Conservation (phyloP, 1,139 yeast species). For the Tardiomyces digboiensis region DNA sequence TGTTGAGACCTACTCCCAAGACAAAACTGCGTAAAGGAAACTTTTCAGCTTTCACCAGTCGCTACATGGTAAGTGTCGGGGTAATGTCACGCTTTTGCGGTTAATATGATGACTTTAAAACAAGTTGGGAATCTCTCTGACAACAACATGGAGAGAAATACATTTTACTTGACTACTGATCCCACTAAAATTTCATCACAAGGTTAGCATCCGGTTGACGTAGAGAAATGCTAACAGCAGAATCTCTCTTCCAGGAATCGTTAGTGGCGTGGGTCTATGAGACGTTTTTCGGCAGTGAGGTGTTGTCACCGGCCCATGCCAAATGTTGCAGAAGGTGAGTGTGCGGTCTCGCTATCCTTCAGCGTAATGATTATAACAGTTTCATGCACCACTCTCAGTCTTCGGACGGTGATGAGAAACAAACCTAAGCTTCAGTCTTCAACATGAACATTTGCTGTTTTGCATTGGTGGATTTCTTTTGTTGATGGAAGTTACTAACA, state of each 20-base stretch:
- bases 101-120: slow-evolving; percentile 16
- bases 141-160: slow-evolving; percentile 18
- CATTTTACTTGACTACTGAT: slow-evolving; percentile 20
- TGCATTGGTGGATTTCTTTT: no score
- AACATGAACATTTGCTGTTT: slow-evolving; percentile 18
- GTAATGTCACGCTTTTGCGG: no score
- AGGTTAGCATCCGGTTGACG: no score
- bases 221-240: not conserved
- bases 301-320: no score
- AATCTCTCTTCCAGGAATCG: not conserved
- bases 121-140: slow-evolving; percentile 29
- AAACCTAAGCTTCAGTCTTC: slow-evolving; percentile 23
- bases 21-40: not conserved
- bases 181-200: no score
- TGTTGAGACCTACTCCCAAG: not conserved
- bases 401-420: slow-evolving; percentile 17
- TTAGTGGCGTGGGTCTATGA: no score
- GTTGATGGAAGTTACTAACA: no score
- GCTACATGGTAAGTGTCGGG: not conserved
- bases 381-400: slow-evolving; percentile 27
- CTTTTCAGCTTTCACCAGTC: not conserved
- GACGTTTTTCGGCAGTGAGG: no score
- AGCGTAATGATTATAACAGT: slow-evolving; percentile 4
- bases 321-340: no score
- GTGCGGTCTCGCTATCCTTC: no score